These are phyloP conservation scores for Pythium aquatile DNA, from an alignment of 352 stramenopile genomes.

Conservation along the genomic window DNA sequence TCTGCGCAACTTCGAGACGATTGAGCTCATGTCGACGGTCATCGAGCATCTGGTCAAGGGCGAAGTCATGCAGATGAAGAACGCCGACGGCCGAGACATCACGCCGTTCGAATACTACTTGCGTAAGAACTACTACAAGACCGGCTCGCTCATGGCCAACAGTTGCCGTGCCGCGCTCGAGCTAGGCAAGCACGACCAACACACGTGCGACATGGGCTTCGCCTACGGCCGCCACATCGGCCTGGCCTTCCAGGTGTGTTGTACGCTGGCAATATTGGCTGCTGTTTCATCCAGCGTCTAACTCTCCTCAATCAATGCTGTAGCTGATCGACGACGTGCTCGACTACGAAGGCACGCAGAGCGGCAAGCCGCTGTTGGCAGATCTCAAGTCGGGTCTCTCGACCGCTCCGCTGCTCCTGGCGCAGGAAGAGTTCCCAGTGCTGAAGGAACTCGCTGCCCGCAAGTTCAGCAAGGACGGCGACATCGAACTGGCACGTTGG, in stretches of 20 bases:
- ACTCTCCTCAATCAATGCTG: conserved; percentile 5
- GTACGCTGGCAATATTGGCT: not conserved
- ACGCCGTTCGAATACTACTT: conserved; percentile 95
- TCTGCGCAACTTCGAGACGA: conserved; percentile 93
- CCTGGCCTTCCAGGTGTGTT: conserved; percentile 95
- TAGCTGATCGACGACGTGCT: conserved; percentile 97
- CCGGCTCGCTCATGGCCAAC: conserved; percentile 98
- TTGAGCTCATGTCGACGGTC: conserved; percentile 97
- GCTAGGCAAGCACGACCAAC: conserved; percentile 88
- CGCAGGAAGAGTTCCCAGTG: conserved; percentile 92
- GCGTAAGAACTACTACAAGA: conserved; percentile 99
- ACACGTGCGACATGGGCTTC: conserved; percentile 89
- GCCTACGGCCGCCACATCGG: conserved; percentile 97
- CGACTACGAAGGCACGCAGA: conserved; percentile 95
- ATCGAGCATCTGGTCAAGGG: conserved; percentile 99
- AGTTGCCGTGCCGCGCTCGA: conserved; percentile 93
- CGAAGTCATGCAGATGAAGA: conserved; percentile 99
- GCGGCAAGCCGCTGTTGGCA: conserved; percentile 94
- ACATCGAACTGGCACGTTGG: conserved; percentile 84
- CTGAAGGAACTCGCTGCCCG: conserved; percentile 86
- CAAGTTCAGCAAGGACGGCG: conserved; percentile 91
- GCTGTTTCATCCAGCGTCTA: too few species aligned
- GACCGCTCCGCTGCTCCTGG: conserved; percentile 97
- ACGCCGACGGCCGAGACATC: conserved; percentile 65
- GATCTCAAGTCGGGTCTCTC: conserved; percentile 95